Evolutionary conservation across 1,139 yeast species (phyloP), one percentile per base, ranked within the genome.

Genomic region (Chernovozyma sophiae-reginae): DNA sequence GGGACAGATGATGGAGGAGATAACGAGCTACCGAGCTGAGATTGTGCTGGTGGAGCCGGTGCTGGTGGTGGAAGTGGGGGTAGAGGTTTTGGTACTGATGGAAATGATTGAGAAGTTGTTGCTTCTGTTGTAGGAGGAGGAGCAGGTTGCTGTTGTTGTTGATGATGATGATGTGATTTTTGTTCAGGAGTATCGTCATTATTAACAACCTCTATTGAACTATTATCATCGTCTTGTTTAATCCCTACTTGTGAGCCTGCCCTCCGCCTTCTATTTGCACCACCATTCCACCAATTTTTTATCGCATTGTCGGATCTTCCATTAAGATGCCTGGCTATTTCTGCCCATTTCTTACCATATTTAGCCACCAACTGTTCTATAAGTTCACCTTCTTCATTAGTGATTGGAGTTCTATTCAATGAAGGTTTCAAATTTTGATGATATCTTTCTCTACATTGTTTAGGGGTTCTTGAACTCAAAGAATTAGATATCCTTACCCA

Each of bases 251-350:
- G 40, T 16, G 40, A 28, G 40, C 63, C 56, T 3, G 81, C 79
- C 44, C 86, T 57, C 48, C 87, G 72, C 45, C 95, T 65, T 42
- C 94, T 71, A 51, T 84, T 86, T 14, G 94, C 90, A 11, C 95
- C 94, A 6, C 95, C 95, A 53, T 89, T 89, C 96, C 96, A 89
- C 96, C 96, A 89, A 61, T 87, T 87, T 56, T 89, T 89, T 49
- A 89, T 86, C 22, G 96, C 92, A 58, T 89, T 89, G 59, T 89
- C 97, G 14, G 86, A 77, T 38, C 96, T 68, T 2, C 96, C 96
- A 46, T 85, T 82, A 43, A 89, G 63, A 58, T 86, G 95, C 36
- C 96, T 74, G 19, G 95, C 87, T 35, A 89, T 89, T 55, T 86
- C 96, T 1, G 96, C 96, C 97, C 97, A 89, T 52, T 86, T 77